phyloP scores from a whole-genome alignment of 1,284 basidiomycete genomes.

The Hymenochaete sp. region DNA sequence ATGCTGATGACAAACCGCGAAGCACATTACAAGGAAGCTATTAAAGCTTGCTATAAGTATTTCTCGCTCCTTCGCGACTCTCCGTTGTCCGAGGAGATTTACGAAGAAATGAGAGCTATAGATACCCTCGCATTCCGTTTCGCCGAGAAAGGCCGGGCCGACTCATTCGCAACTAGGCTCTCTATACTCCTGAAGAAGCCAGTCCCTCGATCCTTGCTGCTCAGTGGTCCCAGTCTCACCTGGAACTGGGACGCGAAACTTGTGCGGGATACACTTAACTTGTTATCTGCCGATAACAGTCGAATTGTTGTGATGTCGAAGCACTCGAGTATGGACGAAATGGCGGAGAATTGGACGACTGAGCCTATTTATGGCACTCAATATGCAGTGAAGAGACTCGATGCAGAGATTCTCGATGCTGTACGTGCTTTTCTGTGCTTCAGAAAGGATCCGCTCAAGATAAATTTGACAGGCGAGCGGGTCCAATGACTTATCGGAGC shows the following conservation, averaged over 20 bases:
- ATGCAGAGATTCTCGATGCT: conserved; percentile 53
- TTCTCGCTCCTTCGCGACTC: conserved; percentile 72
- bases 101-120: conserved; percentile 73
- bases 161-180: conserved; percentile 75
- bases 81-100: conserved; percentile 64
- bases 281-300: conserved; percentile 52
- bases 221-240: conserved; percentile 68
- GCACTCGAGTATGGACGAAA: conserved; percentile 50
- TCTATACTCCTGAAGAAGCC: conserved; percentile 74
- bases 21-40: conserved; percentile 75
- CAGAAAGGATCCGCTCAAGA: conserved; percentile 15
- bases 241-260: conserved; percentile 73
- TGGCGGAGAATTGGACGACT: conserved; percentile 46
- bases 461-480: conserved; percentile 41
- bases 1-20: conserved; percentile 12
- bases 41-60: conserved; percentile 79
- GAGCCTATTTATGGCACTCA: conserved; percentile 86
- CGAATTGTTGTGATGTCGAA: conserved; percentile 76
- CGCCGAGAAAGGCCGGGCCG: conserved; percentile 76
- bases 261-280: conserved; percentile 55
- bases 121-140: conserved; percentile 80
- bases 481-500: conserved; percentile 54
- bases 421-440: conserved; percentile 30
- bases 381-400: conserved; percentile 64
- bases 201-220: conserved; percentile 69